Evolutionary conservation across 1,284 basidiomycete genomes (phyloP), one percentile per base, ranked within the genome.

Genomic region (Omphalotus olearius): DNA sequence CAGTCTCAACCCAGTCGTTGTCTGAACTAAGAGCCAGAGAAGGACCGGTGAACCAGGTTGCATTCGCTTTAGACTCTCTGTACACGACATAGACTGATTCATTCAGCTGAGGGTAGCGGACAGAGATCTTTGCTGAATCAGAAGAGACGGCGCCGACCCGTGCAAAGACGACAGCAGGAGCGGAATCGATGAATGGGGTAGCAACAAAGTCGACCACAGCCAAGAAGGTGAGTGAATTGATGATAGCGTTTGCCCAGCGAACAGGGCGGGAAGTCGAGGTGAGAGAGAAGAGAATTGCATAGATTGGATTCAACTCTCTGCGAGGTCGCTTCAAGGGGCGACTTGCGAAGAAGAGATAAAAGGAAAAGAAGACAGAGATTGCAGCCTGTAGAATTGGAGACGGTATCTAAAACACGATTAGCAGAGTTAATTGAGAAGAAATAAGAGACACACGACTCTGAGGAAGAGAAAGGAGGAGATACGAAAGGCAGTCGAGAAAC

Each of bases 91-190:
- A 70, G 14, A 77, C 62, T 39, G 64, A 51, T 25, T 55, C 40
- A 45, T 72, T 62, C 26, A 47, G 37, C 10, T 54, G 58, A 17
- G 85, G 84, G 60, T 83, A 79, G 25, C 86, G 79, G 11, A 82
- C 76, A 33, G 75, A 67, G 43, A 89, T 71, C 64, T 87, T 88
- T 54, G 69, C 82, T 45, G 71, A 69, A 57, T 82, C 78, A 10
- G 82, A 78, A 60, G 81, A 78, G 45, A 89, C 75, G 3, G 85
- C 85, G 10, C 87, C 86, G 47, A 88, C 69, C 45, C 86, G 77
- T 2, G 80, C 78, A 63, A 85, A 90, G 4, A 71, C 67, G 53
- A 87, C 75, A 59, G 78, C 73, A 11, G 67, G 49, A 20, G 82
- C 79, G 41, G 74, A 60, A 61, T 83, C 78, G 51, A 81, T 61